Base-by-base conservation (phyloP, 176 grass and related monocot species). In the Musa schizocarpa region DNA sequence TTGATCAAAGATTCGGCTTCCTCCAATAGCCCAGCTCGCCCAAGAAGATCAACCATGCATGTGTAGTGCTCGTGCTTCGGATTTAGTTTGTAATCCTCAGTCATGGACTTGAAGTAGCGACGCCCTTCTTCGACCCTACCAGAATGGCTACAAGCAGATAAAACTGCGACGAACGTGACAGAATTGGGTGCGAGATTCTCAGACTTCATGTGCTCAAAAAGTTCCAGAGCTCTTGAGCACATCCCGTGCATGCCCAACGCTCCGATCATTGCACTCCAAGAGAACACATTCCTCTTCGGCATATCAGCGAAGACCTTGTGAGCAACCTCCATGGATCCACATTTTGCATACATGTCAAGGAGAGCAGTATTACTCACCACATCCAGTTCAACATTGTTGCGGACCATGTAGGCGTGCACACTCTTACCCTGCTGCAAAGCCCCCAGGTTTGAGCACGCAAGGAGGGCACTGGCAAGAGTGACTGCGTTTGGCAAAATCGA, bases 1-100 rank as follows among this genome's bases (percentile, higher is more conserved):
- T 80, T 25, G 24, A 78, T 68, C 76, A 78, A 53, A 25, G 76
- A 65, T 12, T 67, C 20, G 29, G 76, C 76, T 68, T 78, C 76
- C 19, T 54, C 48, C 4, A 80, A 25, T 50, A 80, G 54, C 26
- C 78, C 78, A 17, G 78, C 78, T 72, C 78, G 78, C 29, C 78
- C 78, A 13, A 80, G 54, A 29, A 80, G 67, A 59, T 80, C 78
- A 9, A 72, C 78, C 78, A 80, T 80, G n/a, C 78, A 80, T 7
- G 68, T 72, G 34, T 72, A 80, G 43, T 80, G 78, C 55, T 80
- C 78, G 26, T 61, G 56, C 16, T 69, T 72, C 16, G 68, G 78
- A 72, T 4, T 72, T 0, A 80, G 69, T 19, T 62, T 62, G n/a
- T 80, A 80, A 11, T 72, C 78, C 29, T 80, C 52, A 9, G 1